Conservation (phyloP, 1,284 basidiomycete genomes). For the Apiotrichum mycotoxinovorans region DNA sequence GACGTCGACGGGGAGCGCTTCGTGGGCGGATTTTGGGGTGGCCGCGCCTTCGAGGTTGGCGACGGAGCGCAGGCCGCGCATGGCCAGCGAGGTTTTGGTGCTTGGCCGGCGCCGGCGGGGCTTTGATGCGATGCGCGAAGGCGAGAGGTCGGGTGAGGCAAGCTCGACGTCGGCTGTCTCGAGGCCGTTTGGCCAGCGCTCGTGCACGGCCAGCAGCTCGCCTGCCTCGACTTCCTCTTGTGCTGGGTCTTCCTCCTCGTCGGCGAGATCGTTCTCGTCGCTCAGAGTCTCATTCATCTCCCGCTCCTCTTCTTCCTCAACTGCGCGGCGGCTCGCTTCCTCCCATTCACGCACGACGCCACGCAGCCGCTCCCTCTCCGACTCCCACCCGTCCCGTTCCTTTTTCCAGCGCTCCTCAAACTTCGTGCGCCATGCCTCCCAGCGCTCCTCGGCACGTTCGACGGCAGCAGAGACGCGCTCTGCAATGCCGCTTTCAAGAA, state of each 20-base stretch:
- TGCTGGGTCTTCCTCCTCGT: constrained; percentile 26
- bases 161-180: constrained; percentile 3
- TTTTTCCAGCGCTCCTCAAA: constrained; percentile 71
- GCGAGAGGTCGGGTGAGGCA: background rate
- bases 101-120: constrained; percentile 34
- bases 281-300: constrained; percentile 44
- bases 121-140: constrained; percentile 17
- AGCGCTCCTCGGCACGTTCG: constrained; percentile 63
- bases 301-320: constrained; percentile 51
- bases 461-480: constrained; percentile 54
- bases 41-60: constrained; percentile 22
- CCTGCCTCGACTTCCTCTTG: constrained; percentile 21
- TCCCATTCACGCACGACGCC: constrained; percentile 82
- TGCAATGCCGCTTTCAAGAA: constrained; percentile 52
- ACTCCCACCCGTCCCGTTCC: constrained; percentile 74
- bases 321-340: constrained; percentile 52
- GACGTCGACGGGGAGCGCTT: background rate
- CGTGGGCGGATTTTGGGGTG: constrained; percentile 26
- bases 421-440: constrained; percentile 58
- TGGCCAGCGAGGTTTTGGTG: constrained; percentile 31
- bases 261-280: constrained; percentile 37
- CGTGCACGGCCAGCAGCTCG: constrained; percentile 13
- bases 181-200: constrained; percentile 14
- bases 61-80: constrained; percentile 35
- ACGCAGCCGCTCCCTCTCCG: constrained; percentile 71